Evolutionary conservation across 2,329 filamentous ascomycete species (phyloP).

Genomic region (Beauveria asiatica): DNA sequence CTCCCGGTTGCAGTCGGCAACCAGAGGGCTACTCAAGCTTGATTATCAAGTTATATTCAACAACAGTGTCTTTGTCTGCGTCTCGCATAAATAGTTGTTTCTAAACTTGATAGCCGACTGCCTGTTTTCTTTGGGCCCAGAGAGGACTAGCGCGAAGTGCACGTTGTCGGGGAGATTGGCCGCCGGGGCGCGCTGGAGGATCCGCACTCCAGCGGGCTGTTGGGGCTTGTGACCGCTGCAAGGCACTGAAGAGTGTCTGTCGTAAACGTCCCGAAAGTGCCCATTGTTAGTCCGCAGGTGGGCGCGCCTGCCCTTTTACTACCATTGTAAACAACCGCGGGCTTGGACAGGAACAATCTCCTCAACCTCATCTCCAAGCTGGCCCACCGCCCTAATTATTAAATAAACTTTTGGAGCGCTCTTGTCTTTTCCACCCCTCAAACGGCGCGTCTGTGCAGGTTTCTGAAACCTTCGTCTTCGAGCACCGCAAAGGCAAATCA

Average conservation of each 20-base stretch:
- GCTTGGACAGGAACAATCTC: not conserved
- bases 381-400: slow-evolving; percentile 9
- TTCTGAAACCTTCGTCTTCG: slow-evolving; percentile 4
- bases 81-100: not conserved
- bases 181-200: not conserved
- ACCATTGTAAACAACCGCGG: slow-evolving; percentile 6
- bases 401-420: not conserved
- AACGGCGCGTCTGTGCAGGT: slow-evolving; percentile 6
- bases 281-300: not conserved
- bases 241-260: not conserved
- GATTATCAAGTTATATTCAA: not conserved
- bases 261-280: not conserved
- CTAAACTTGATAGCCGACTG: not conserved
- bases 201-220: not conserved
- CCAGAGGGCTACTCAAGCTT: no score
- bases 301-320: not conserved
- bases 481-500: not conserved
- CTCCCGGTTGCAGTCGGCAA: no score
- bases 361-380: slow-evolving; percentile 8
- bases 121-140: slow-evolving; percentile 6
- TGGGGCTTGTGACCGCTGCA: not conserved
- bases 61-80: not conserved
- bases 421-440: slow-evolving; percentile 3
- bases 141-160: not conserved
- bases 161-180: slow-evolving; percentile 7